phyloP scores from a whole-genome alignment of 371 early-diverging fungal genomes.

The Thermomucor indicae-seudaticae region DNA sequence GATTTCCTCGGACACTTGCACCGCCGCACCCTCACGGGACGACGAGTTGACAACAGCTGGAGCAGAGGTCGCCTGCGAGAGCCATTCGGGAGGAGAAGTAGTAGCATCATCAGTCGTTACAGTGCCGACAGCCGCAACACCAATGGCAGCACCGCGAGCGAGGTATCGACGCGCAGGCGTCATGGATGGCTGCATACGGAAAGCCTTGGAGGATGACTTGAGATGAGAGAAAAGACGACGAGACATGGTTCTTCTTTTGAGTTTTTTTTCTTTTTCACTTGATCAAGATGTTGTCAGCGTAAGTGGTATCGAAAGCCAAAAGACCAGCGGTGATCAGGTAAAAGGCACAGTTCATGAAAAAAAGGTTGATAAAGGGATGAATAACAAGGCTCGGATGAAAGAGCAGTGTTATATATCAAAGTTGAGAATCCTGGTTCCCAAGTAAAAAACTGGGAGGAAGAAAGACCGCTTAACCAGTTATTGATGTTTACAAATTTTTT shows the following conservation, averaged over 20 bases:
- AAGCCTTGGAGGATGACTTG: slow-evolving; percentile 12
- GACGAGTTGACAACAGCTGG: slow-evolving; percentile 2
- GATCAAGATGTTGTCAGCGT: slow-evolving; percentile 43
- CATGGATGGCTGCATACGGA: slow-evolving; percentile 13
- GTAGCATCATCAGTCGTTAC: no score
- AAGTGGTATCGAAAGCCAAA: slow-evolving; percentile 44
- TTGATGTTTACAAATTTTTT: no score
- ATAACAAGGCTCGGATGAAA: no score
- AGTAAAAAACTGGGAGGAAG: no score
- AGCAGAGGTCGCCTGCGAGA: no score
- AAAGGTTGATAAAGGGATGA: no score
- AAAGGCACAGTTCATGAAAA: slow-evolving; percentile 43
- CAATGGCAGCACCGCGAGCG: slow-evolving; percentile 1
- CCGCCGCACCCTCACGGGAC: slow-evolving; percentile 34
- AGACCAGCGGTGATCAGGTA: slow-evolving; percentile 47
- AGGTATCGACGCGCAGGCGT: slow-evolving; percentile 8
- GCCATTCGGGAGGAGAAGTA: no score
- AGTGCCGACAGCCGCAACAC: background rate
- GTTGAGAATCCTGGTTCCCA: no score
- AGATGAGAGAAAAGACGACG: slow-evolving; percentile 13
- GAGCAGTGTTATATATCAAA: no score
- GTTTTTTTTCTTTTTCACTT: slow-evolving; percentile 24
- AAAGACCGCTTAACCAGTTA: no score
- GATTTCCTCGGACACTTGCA: slow-evolving; percentile 53
- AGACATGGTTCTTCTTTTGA: slow-evolving; percentile 11